Evolutionary conservation across 768 basidiomycete species (phyloP).

Genomic region (Phylloporus arenicola): DNA sequence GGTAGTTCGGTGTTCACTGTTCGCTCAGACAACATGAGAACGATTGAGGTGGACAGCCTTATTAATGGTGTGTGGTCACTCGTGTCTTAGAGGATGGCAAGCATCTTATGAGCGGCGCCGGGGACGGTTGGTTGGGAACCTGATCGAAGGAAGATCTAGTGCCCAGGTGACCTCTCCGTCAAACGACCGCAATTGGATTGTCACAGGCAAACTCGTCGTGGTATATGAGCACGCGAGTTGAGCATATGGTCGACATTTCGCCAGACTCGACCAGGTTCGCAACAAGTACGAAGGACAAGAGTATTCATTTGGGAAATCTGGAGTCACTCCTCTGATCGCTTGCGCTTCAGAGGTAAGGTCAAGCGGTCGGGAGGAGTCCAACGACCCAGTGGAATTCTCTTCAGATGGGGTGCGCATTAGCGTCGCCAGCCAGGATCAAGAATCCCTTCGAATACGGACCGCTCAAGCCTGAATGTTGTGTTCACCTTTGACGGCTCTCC

Average conservation of each 20-base stretch:
- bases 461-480: neutral
- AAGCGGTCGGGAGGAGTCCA: too few species aligned
- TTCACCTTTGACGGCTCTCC: too few species aligned
- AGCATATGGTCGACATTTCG: neutral
- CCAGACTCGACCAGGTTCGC: constrained; percentile 5
- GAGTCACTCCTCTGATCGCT: neutral
- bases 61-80: neutral
- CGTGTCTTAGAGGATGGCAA: neutral
- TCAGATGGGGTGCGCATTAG: neutral
- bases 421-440: neutral
- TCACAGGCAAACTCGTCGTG: neutral
- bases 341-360: neutral
- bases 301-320: neutral
- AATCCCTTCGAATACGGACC: constrained; percentile 1
- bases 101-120: neutral
- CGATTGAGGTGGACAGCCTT: neutral
- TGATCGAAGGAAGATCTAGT: neutral
- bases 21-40: neutral
- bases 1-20: neutral
- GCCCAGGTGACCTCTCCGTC: neutral
- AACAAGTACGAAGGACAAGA: neutral
- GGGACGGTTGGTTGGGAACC: neutral
- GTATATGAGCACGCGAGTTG: neutral
- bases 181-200: neutral
- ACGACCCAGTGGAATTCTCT: constrained; percentile 5